These are phyloP conservation scores for Trichosphaerium sp. DNA, from an alignment of 78 protist genomes.

Conservation along the genomic window DNA sequence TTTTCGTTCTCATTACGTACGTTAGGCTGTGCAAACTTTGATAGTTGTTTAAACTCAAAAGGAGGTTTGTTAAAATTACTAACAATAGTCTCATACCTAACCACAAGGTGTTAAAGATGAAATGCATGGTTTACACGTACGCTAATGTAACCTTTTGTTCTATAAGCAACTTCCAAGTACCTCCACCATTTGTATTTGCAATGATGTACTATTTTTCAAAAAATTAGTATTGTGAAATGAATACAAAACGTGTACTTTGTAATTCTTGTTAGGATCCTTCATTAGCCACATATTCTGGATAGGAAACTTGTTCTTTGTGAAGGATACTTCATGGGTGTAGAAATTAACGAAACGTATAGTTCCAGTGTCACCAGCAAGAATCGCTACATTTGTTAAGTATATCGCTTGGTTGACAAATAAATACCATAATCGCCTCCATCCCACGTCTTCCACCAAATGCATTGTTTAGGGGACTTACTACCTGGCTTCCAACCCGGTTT, in stretches of 20 bases:
- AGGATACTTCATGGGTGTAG: neutral
- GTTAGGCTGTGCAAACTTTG: neutral
- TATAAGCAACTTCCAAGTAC: too few species aligned
- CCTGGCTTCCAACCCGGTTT: too few species aligned
- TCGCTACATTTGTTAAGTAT: too few species aligned
- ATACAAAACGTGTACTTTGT: slow-evolving; percentile 17
- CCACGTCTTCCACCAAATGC: slow-evolving; percentile 49
- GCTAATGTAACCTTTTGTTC: too few species aligned
- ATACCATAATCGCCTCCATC: slow-evolving; percentile 28
- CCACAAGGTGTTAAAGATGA: too few species aligned
- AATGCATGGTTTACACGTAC: too few species aligned
- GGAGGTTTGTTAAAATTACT: too few species aligned
- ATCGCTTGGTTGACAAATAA: slow-evolving; percentile 14
- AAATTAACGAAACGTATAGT: slow-evolving; percentile 10
- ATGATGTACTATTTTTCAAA: neutral
- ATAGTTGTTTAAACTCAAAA: neutral
- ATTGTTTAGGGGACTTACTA: too few species aligned
- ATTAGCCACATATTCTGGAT: slow-evolving; percentile 18
- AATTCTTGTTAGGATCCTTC: neutral
- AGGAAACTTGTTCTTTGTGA: slow-evolving; percentile 6
- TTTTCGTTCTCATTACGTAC: neutral
- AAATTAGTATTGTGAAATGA: neutral
- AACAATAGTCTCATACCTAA: too few species aligned
- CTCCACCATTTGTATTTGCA: neutral
- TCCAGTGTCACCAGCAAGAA: too few species aligned